Percentiles rank a stretch among this genome's conserved stretches.
Evolutionary conservation across 2,329 filamentous ascomycete genomes (phyloP).

Genomic region (Venturia aucupariae): DNA sequence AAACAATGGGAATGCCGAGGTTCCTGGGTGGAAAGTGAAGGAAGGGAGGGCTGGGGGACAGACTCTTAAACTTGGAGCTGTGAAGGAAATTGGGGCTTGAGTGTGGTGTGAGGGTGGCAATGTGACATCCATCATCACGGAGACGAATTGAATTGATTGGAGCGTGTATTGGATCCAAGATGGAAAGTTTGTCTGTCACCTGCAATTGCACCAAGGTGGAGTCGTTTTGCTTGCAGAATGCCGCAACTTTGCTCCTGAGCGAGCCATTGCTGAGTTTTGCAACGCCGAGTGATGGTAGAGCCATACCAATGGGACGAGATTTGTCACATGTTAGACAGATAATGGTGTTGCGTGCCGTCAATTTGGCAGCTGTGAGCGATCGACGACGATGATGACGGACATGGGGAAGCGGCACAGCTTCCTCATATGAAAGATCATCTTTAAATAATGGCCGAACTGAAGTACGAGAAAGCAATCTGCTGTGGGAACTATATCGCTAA

Average conservation of each 20-base stretch:
- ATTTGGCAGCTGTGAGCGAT: too few species aligned
- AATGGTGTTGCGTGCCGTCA: too few species aligned
- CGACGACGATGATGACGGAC: too few species aligned
- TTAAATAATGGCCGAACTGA: too few species aligned
- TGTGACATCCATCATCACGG: too few species aligned
- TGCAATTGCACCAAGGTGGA: neutral
- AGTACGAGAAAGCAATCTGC: neutral
- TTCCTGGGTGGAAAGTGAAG: slow-evolving; percentile 64
- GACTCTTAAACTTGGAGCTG: neutral
- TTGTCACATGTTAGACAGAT: too few species aligned
- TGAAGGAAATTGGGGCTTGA: neutral
- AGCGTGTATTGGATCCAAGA: slow-evolving; percentile 5
- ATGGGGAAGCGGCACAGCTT: too few species aligned
- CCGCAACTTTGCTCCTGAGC: neutral
- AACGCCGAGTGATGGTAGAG: neutral
- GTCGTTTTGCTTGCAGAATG: neutral
- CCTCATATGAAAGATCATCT: too few species aligned
- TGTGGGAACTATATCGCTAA: neutral
- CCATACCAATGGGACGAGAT: too few species aligned
- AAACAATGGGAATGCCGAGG: slow-evolving; percentile 40
- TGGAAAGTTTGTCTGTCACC: slow-evolving; percentile 1
- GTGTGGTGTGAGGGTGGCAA: neutral
- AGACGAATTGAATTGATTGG: too few species aligned
- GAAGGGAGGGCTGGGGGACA: slow-evolving; percentile 10
- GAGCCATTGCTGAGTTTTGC: neutral